Percentiles rank a stretch among this genome's conserved stretches.
These are phyloP conservation scores for Quercus bicolor DNA, from an alignment of 306 rosid species.

Conservation along the genomic window DNA sequence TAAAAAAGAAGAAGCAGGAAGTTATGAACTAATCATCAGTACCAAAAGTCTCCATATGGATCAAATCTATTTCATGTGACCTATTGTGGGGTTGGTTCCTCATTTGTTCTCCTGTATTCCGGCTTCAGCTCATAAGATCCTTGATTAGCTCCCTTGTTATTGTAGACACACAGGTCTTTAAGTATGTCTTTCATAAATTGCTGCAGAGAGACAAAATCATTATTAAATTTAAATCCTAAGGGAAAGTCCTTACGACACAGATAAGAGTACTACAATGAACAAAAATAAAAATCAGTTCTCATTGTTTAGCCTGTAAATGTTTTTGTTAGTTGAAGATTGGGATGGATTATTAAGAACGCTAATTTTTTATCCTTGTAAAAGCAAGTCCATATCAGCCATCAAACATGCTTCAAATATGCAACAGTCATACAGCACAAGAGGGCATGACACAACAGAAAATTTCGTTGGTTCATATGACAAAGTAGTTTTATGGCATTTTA, in stretches of 20 bases:
- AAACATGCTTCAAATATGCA: not conserved
- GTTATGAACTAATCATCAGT: not conserved
- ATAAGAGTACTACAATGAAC: not conserved
- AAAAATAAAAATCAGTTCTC: not conserved
- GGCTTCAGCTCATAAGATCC: constrained; percentile 94
- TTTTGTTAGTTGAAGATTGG: not conserved
- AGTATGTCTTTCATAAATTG: constrained; percentile 92
- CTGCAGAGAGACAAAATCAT: constrained; percentile 41
- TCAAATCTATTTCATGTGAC: constrained; percentile 13
- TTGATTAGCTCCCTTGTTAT: constrained; percentile 84
- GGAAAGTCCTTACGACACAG: not conserved
- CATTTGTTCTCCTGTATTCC: constrained; percentile 65
- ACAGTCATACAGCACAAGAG: not conserved
- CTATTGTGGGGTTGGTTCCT: constrained; percentile 32
- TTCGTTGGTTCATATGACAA: not conserved
- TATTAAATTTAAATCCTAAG: constrained; percentile 4
- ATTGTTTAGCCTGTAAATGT: not conserved
- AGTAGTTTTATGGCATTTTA: not conserved
- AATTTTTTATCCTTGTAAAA: not conserved
- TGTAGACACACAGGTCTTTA: constrained; percentile 80
- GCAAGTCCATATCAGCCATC: not conserved
- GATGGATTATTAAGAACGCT: not conserved
- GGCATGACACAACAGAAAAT: not conserved
- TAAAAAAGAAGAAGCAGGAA: constrained; percentile 1
- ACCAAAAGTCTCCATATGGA: not conserved